Evolutionary conservation across 371 early-diverging fungal genomes (phyloP), one percentile per base, ranked within the genome.

Genomic region (Batkoa obscura): DNA sequence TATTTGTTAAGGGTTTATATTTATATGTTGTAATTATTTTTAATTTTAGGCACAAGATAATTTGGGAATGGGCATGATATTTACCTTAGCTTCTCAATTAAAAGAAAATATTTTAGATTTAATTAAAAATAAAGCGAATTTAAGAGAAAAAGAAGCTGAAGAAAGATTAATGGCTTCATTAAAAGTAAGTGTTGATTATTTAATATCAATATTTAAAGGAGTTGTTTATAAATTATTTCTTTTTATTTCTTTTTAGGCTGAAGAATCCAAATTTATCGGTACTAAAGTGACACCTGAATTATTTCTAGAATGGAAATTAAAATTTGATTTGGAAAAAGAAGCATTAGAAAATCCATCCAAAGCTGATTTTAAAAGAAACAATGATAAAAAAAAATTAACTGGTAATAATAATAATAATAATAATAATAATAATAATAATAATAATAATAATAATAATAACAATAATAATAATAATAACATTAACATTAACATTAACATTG

Each of bases 21-120:
- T 47, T 5, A 42, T 57, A 37, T 39, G 23, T 55, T 31, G 23
- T n/a, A 47, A 43, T 2, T 9, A 38, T 42, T 33, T 34, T 51
- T 30, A 43, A 47, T 8, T 49, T 38, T 61, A 67, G 78, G 83
- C 74, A 0, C 82, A 83, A 55, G 83, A 86, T 51, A 78, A 79
- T 53, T 60, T 86, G 49, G 95, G 95, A 17, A 91, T 92, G 89
- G 89, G 79, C 34, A 87, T 90, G 88, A 78, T 90, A 32, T 95
- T 92, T 62, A 75, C 83, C 8, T 73, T 95, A 74, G 84, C 81
- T 2, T 74, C 86, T 17, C 62, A 68, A 0, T 74, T 86, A 15
- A 86, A 86, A 63, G 94, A 93, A 59, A 65, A 61, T 4, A 63
- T 88, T 31, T 80, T 79, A 55, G 71, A 74, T 55, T 65, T 82